Percentiles rank a stretch among this genome's conserved stretches.
phyloP scores from a whole-genome alignment of 768 basidiomycete genomes.

The Suillus cothurnatus region DNA sequence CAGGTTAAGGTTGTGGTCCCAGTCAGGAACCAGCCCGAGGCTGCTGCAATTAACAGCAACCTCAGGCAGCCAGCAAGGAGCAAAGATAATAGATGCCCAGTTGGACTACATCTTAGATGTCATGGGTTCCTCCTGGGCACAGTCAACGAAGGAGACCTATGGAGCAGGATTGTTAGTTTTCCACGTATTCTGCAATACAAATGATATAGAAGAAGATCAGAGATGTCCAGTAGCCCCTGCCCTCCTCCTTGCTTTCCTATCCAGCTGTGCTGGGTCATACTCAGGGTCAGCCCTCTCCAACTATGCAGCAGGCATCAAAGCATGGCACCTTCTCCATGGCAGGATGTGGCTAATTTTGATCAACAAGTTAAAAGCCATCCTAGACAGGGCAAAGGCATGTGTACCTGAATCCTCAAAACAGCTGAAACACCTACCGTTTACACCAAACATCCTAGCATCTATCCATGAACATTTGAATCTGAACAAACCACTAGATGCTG shows the following conservation, averaged over 20 bases:
- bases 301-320: slow-evolving; percentile 20
- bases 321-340: slow-evolving; percentile 29
- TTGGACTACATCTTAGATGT: background rate
- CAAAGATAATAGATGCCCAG: background rate
- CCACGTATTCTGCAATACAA: slow-evolving; percentile 21
- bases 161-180: slow-evolving; percentile 21
- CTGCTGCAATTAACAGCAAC: background rate
- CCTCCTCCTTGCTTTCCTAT: slow-evolving; percentile 16
- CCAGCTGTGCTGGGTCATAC: slow-evolving; percentile 15
- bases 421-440: slow-evolving; percentile 16
- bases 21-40: background rate
- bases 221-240: slow-evolving; percentile 12
- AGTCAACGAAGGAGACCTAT: slow-evolving; percentile 11
- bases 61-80: too few relatives aligned
- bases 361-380: slow-evolving; percentile 13
- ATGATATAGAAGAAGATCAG: slow-evolving; percentile 13
- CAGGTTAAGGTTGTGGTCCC: background rate
- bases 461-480: slow-evolving; percentile 25
- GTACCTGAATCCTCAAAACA: slow-evolving; percentile 25
- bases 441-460: background rate
- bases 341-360: slow-evolving; percentile 15
- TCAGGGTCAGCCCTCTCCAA: slow-evolving; percentile 11
- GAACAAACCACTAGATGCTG: slow-evolving; percentile 31
- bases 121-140: slow-evolving; percentile 7
- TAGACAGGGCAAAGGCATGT: slow-evolving; percentile 5